Percentiles rank a stretch among this genome's conserved stretches.
Evolutionary conservation across 208 protist genomes (phyloP).

Genomic region (Paratrypanosoma confusum): DNA sequence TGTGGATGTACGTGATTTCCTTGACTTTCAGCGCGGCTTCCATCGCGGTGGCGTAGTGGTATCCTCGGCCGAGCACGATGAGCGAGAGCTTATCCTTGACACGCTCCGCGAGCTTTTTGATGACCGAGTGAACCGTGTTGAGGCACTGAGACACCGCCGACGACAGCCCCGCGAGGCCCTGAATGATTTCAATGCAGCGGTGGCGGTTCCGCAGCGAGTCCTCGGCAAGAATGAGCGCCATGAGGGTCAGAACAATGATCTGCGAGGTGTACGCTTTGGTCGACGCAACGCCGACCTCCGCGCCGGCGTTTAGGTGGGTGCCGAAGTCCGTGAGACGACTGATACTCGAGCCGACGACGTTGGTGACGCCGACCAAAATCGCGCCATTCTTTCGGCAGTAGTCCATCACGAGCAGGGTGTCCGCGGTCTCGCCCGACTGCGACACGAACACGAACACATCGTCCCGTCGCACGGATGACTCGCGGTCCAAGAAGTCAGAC

Average conservation of each 20-base stretch:
- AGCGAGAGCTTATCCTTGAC: constrained; percentile 42
- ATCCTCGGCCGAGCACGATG: constrained; percentile 87
- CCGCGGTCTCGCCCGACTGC: constrained; percentile 93
- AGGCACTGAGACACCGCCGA: constrained; percentile 51
- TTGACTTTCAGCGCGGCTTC: constrained; percentile 96
- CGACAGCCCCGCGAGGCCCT: constrained; percentile 46
- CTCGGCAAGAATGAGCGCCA: constrained; percentile 78
- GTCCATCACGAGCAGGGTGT: constrained; percentile 84
- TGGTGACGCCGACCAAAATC: constrained; percentile 86
- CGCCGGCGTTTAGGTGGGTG: constrained; percentile 86
- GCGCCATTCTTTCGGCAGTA: constrained; percentile 67
- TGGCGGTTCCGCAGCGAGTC: constrained; percentile 29
- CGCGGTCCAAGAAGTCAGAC: constrained; percentile 88
- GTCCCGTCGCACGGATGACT: constrained; percentile 55
- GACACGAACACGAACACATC: constrained; percentile 89
- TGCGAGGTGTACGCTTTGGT: constrained; percentile 97
- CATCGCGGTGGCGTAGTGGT: constrained; percentile 85
- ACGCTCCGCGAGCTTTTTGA: constrained; percentile 61
- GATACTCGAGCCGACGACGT: constrained; percentile 89
- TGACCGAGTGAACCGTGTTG: constrained; percentile 19
- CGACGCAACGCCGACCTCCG: constrained; percentile 93
- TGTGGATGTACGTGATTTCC: constrained; percentile 96
- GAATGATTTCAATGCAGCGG: constrained; percentile 58
- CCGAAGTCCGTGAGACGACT: constrained; percentile 77
- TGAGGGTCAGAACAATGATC: constrained; percentile 80